A percentile compares a stretch with the other conserved stretches of the same genome.
Conservation (phyloP, 495 filamentous ascomycete genomes). For the Friedmanniomyces endolithicus region DNA sequence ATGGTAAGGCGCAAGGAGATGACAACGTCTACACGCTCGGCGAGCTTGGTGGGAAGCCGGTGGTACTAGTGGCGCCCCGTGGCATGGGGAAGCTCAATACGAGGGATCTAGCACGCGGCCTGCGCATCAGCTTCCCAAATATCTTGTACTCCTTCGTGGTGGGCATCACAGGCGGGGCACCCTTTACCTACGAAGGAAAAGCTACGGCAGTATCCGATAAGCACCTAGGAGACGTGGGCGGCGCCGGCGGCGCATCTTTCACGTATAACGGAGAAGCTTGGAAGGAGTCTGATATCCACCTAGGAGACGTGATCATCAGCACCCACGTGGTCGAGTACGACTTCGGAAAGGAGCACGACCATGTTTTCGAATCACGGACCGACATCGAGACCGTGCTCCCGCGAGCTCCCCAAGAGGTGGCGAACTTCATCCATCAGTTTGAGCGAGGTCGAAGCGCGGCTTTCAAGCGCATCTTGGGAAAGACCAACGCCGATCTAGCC, state of each 20-base stretch:
- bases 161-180: not conserved
- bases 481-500: not conserved
- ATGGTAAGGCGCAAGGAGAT: slow-evolving; percentile 19
- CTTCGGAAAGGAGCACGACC: not conserved
- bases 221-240: not conserved
- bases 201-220: not conserved
- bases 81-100: slow-evolving; percentile 23
- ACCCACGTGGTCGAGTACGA: not conserved
- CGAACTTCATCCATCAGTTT: not conserved
- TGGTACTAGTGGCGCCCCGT: slow-evolving; percentile 24
- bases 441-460: not conserved
- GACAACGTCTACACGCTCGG: slow-evolving; percentile 25
- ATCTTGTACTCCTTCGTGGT: not conserved
- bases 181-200: not conserved
- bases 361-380: not conserved
- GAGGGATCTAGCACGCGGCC: slow-evolving; percentile 15
- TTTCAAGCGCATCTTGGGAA: not conserved
- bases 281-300: not conserved
- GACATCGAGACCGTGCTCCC: not conserved
- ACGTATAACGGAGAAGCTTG: not conserved
- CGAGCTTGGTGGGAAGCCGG: slow-evolving; percentile 23
- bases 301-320: not conserved
- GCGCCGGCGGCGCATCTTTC: not conserved
- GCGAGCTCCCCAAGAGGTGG: not conserved
- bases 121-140: slow-evolving; percentile 7